Base-by-base conservation (phyloP, 768 basidiomycete species). In the Suillus hirtellus region DNA sequence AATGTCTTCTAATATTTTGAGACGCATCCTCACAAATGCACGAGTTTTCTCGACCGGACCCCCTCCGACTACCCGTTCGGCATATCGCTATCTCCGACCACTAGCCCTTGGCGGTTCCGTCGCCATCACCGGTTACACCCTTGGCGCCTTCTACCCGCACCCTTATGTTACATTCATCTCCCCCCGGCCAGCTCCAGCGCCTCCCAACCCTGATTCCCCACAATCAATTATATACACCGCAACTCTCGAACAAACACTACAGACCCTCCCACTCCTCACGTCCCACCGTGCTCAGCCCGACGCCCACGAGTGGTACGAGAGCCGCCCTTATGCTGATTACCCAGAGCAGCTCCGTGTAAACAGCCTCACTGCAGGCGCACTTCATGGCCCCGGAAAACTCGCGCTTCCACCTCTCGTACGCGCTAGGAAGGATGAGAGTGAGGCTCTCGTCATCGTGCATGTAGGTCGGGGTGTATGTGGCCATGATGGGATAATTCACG, bases 401-500 rank as follows among this genome's bases (percentile, higher is more conserved):
- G 93, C 95, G 0, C 72, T 96, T 62, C 80, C 82, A 21, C 95
- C 95, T 3, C 71, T 99, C 3, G 85, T 93, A 12, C 84, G 95
- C 24, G 85, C 85, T 19, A 85, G 80, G 69, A 80, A 78, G 61
- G 94, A 97, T 76, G 92, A 95, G 72, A 81, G 80, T 12, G 92
- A 94, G 76, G 84, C 85, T 11, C 71, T 87, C 34, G 80, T 86
- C 6, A 78, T 97, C 64, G 61, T 95, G 1, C 96, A 98, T 69
- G 79, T 97, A 2, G 96, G 96, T 1, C 78, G 91, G 47, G 91
- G 89, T 2, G 65, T 99, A 59, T 99, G 96, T 71, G 96, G 93
- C 4, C 90, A 96, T 66, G 95, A 96, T 75, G 96, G 96, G 0
- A 95, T 99, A 65, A 79, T 98, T 3, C 96, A 99, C 69, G 96